Conservation (phyloP, 768 basidiomycete species). For the Serendipita sp. region DNA sequence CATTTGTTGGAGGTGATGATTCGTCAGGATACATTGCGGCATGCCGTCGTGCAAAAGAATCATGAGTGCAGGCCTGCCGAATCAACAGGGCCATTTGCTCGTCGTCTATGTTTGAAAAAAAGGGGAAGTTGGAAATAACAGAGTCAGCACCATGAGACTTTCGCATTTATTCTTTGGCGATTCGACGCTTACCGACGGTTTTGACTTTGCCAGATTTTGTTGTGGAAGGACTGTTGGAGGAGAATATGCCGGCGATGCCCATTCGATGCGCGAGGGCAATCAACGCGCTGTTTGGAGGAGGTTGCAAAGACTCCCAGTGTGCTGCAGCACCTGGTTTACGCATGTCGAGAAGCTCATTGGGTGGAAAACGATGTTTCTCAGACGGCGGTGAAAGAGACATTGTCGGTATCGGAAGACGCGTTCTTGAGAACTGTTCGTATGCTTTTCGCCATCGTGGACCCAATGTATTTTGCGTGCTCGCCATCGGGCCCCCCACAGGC, state of each 20-base stretch:
- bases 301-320: slow-evolving; percentile 52
- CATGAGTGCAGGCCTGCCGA: slow-evolving; percentile 67
- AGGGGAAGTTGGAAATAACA: background rate
- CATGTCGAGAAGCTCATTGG: background rate
- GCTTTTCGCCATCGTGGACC: background rate
- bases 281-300: slow-evolving; percentile 54
- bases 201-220: background rate
- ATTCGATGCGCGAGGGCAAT: slow-evolving; percentile 63
- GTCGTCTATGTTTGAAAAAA: slow-evolving; percentile 24
- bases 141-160: slow-evolving; percentile 7
- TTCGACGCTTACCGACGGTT: background rate
- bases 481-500: background rate
- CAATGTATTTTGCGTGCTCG: background rate
- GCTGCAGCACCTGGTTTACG: slow-evolving; percentile 1
- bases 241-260: slow-evolving; percentile 41
- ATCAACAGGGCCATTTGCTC: slow-evolving; percentile 27
- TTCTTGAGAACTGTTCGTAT: background rate
- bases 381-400: slow-evolving; percentile 2
- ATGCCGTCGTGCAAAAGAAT: slow-evolving; percentile 45
- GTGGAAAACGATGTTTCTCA: background rate
- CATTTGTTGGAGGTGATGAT: slow-evolving; percentile 49
- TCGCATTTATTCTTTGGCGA: background rate
- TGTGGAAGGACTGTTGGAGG: background rate
- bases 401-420: slow-evolving; percentile 3
- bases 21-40: slow-evolving; percentile 41